phyloP scores from a whole-genome alignment of 2,329 filamentous ascomycete genomes.

The Aureobasidium pullulans region DNA sequence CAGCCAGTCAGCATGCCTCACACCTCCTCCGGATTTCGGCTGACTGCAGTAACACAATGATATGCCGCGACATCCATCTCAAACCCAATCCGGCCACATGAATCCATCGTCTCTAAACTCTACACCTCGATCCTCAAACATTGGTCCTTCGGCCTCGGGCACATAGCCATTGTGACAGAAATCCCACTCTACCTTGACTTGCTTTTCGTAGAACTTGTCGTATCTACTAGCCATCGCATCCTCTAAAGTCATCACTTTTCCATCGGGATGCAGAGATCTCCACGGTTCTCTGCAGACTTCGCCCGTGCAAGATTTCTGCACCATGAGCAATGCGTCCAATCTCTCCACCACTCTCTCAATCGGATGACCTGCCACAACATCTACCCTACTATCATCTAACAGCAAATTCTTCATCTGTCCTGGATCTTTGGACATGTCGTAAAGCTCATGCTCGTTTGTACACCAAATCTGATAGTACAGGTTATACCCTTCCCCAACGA shows the following conservation, averaged over 20 bases:
- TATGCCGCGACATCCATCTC: neutral
- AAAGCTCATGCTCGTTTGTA: slow-evolving; percentile 59
- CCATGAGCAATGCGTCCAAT: slow-evolving; percentile 27
- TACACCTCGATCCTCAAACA: neutral
- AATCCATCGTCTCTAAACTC: neutral
- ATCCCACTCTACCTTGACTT: slow-evolving; percentile 37
- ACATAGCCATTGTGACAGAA: slow-evolving; percentile 14
- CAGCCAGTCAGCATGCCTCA: too few species aligned
- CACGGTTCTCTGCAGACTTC: slow-evolving; percentile 26
- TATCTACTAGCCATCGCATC: slow-evolving; percentile 23
- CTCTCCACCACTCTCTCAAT: slow-evolving; percentile 15
- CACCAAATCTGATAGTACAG: slow-evolving; percentile 65
- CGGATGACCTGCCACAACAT: neutral
- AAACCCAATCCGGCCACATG: slow-evolving; percentile 9
- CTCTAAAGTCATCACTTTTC: slow-evolving; percentile 21
- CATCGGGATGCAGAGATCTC: slow-evolving; percentile 25
- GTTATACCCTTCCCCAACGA: slow-evolving; percentile 40
- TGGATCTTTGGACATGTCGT: slow-evolving; percentile 35
- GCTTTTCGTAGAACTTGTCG: slow-evolving; percentile 28
- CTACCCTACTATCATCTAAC: neutral
- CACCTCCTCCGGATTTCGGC: too few species aligned
- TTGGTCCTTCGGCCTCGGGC: slow-evolving; percentile 12
- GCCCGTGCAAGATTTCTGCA: slow-evolving; percentile 28
- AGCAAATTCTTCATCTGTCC: slow-evolving; percentile 18
- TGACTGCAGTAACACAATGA: neutral